A percentile compares a stretch with the other conserved stretches of the same genome.
Conservation (phyloP, 805 yeast species). For the Candida broadrunensis region DNA sequence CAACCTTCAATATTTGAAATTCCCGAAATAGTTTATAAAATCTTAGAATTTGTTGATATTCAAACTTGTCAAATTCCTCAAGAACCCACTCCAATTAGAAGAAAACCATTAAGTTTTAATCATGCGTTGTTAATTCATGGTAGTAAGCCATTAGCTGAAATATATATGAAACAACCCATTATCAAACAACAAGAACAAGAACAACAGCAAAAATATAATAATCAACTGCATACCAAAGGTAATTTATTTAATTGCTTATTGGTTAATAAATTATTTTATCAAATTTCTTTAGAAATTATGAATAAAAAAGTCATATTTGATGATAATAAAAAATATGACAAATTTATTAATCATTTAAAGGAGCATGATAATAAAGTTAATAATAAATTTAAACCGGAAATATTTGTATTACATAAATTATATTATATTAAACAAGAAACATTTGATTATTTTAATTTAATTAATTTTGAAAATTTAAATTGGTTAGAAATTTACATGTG, state of each 20-base stretch:
- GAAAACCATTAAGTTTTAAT: constrained; percentile 64
- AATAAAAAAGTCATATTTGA: constrained; percentile 55
- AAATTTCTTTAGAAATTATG: constrained; percentile 52
- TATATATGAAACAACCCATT: constrained; percentile 33
- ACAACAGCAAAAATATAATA: not conserved
- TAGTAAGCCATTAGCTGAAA: constrained; percentile 44
- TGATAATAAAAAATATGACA: constrained; percentile 21
- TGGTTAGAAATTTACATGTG: constrained; percentile 85
- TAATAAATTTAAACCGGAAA: constrained; percentile 21
- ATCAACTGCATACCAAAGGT: constrained; percentile 1
- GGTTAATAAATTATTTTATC: constrained; percentile 68
- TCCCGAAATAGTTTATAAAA: constrained; percentile 71
- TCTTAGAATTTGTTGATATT: constrained; percentile 59
- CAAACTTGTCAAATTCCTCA: constrained; percentile 53
- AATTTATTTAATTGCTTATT: constrained; percentile 58
- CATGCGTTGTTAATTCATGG: constrained; percentile 71
- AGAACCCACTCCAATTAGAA: constrained; percentile 56
- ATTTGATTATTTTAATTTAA: constrained; percentile 42
- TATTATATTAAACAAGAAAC: constrained; percentile 51
- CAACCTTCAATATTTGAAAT: constrained; percentile 54
- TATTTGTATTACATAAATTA: constrained; percentile 67
- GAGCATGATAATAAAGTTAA: not conserved
- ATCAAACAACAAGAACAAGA: not conserved
- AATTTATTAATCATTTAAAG: constrained; percentile 3
- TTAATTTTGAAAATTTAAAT: constrained; percentile 48